Evolutionary conservation across 1,284 basidiomycete species (phyloP), one percentile per base, ranked within the genome.

Genomic region (Malassezia obtusa): DNA sequence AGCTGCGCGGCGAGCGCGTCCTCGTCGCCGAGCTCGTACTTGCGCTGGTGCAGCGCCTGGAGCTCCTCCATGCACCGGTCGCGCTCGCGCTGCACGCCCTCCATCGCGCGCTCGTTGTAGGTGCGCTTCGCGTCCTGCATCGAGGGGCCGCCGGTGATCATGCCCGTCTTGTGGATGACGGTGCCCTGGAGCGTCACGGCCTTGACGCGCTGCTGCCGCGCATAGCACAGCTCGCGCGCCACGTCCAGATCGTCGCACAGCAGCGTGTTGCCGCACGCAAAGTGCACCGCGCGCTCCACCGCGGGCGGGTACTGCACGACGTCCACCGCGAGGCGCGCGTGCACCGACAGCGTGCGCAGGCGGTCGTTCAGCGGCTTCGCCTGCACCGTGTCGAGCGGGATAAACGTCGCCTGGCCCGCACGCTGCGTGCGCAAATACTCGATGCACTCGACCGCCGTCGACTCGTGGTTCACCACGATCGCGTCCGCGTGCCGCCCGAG

Each of bases 101-200:
- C 84, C 3, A 96, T 81, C 63, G 95, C 89, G 60, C 85, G 85
- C 71, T 96, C 91, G 55, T 91, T 88, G 84, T 89, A 96, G 11
- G 61, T 57, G 47, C 58, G 61, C 35, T 51, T 52, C 7, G 52
- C 45, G 4, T 52, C 87, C 87, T 75, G 87, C 84, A 45, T 80
- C 80, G 32, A 76, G 81, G 57, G 63, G 54, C 94, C 94, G 77
- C 94, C 94, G 31, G 94, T 98, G 71, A 98, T 98, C 41, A 94
- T 77, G 64, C 94, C 94, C 62, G 86, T 90, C 78, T 92, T 94
- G 76, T 98, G 94, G 49, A 98, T 95, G 52, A 99, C 79, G 0
- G 91, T 96, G 0, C 94, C 94, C 44, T 98, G 91, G 36, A 99
- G 79, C 0, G 94, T 92, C 10, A 99, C 92, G 55, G 91, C 91